Evolutionary conservation across 2,329 filamentous ascomycete genomes (phyloP), one percentile per base, ranked within the genome.

Genomic region (Scortechinia acanthostroma): DNA sequence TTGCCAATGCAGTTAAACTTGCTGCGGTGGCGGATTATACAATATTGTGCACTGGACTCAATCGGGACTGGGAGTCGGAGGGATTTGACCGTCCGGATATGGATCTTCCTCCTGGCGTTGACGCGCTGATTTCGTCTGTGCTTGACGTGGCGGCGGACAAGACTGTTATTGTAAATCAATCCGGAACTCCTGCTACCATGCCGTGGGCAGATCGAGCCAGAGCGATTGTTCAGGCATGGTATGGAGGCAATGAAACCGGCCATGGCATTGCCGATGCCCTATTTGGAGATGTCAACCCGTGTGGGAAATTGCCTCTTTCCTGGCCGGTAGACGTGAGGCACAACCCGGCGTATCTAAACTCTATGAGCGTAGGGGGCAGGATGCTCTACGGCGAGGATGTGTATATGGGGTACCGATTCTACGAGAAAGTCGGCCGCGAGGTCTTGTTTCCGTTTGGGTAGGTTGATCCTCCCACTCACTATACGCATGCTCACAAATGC

Each of bases 161-260:
- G 46, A 83, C 84, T 1, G 77, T 80, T 1, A 77, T 93, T 2
- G 82, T 91, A 2, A 80, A 88, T 57, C 87, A 91, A 54, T 88
- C 84, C 0, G 88, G 87, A 25, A 88, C 86, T 0, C 86, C 87
- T 0, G 75, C 87, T 20, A 71, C 75, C 45, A 83, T 89, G 81
- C 83, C 84, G 1, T 88, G 83, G 83, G 68, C 77, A 1, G 58
- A 67, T 15, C 61, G 71, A 22, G 75, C 77, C 2, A 59, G 64
- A 4, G 77, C 80, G 2, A 67, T 91, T 2, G 57, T 90, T 1
- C 85, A 91, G 55, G 86, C 86, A 4, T 93, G 87, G 86, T 93
- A 90, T 55, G 86, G 87, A 48, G 88, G 88, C n/a, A 88, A 93
- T 55, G 88, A 93, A 65, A 85, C 83, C 3, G 88, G 88, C 4